A percentile compares a stretch with the other conserved stretches of the same genome.
These are phyloP conservation scores for Phylloboletellus chloephorus DNA, from an alignment of 1,284 basidiomycete species.

Conservation along the genomic window DNA sequence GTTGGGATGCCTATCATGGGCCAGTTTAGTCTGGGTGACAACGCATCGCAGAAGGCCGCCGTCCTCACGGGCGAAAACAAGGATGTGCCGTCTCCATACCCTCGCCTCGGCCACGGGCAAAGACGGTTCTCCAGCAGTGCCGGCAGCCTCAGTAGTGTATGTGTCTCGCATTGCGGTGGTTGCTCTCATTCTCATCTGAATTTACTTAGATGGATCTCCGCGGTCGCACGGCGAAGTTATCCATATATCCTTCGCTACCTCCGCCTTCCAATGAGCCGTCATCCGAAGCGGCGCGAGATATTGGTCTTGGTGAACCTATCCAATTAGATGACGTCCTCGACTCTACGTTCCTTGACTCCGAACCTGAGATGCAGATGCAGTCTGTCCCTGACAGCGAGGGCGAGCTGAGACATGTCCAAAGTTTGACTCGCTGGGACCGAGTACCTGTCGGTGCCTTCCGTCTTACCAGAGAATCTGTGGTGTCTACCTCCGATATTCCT, in stretches of 20 bases:
- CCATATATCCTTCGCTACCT: constrained; percentile 27
- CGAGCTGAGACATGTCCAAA: constrained; percentile 29
- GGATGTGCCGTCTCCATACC: constrained; percentile 63
- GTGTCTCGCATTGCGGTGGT: constrained; percentile 17
- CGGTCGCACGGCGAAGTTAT: constrained; percentile 34
- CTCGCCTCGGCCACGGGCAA: constrained; percentile 39
- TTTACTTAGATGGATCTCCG: constrained; percentile 32
- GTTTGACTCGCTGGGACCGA: constrained; percentile 63
- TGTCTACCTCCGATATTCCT: constrained; percentile 27
- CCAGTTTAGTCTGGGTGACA: constrained; percentile 40
- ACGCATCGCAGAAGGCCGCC: constrained; percentile 37
- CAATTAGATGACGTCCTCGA: constrained; percentile 79
- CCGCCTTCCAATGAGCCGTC: constrained; percentile 34
- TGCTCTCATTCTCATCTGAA: constrained; percentile 10
- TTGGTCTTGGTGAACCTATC: constrained; percentile 48
- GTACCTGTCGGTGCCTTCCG: constrained; percentile 72
- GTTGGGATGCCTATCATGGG: constrained; percentile 49
- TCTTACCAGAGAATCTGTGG: constrained; percentile 47
- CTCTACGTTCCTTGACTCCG: constrained; percentile 57
- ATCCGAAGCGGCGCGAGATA: constrained; percentile 32
- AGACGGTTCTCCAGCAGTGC: constrained; percentile 31
- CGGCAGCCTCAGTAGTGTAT: constrained; percentile 35
- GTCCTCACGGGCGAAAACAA: constrained; percentile 55
- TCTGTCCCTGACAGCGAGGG: constrained; percentile 30
- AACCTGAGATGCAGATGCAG: constrained; percentile 36